phyloP scores from a whole-genome alignment of 2,329 filamentous ascomycete genomes.

The Mariannaea sp. region DNA sequence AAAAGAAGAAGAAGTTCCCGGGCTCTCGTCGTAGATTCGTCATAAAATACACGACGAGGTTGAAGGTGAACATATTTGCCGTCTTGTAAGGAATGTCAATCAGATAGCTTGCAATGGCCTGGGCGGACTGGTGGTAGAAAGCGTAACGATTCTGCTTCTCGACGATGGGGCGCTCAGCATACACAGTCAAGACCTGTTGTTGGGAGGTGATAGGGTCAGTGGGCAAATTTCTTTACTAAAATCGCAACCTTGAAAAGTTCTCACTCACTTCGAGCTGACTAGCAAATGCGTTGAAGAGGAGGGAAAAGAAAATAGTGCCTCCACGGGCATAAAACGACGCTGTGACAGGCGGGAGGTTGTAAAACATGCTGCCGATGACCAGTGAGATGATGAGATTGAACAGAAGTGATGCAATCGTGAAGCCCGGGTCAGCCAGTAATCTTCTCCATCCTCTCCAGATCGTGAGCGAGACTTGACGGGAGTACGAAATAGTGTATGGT shows the following conservation, averaged over 20 bases:
- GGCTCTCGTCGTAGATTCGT: slow-evolving; percentile 62
- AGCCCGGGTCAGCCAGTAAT: slow-evolving; percentile 46
- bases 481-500: slow-evolving; percentile 53
- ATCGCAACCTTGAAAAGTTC: no score
- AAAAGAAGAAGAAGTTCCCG: slow-evolving; percentile 65
- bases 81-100: slow-evolving; percentile 36
- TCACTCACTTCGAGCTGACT: slow-evolving; percentile 40
- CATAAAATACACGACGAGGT: slow-evolving; percentile 65
- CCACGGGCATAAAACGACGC: slow-evolving; percentile 53
- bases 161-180: slow-evolving; percentile 40
- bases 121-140: slow-evolving; percentile 42
- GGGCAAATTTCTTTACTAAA: no score
- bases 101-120: slow-evolving; percentile 37
- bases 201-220: no score
- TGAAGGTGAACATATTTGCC: slow-evolving; percentile 36
- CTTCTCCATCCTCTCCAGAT: slow-evolving; percentile 48
- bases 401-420: slow-evolving; percentile 46
- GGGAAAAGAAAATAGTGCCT: slow-evolving; percentile 55
- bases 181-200: slow-evolving; percentile 36
- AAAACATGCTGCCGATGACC: slow-evolving; percentile 60
- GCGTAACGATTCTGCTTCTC: slow-evolving; percentile 46
- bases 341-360: slow-evolving; percentile 48
- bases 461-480: slow-evolving; percentile 50
- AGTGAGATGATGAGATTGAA: slow-evolving; percentile 55
- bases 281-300: slow-evolving; percentile 56